These are phyloP conservation scores for Acacia melanoxylon DNA, from an alignment of 306 rosid genomes.

Conservation along the genomic window DNA sequence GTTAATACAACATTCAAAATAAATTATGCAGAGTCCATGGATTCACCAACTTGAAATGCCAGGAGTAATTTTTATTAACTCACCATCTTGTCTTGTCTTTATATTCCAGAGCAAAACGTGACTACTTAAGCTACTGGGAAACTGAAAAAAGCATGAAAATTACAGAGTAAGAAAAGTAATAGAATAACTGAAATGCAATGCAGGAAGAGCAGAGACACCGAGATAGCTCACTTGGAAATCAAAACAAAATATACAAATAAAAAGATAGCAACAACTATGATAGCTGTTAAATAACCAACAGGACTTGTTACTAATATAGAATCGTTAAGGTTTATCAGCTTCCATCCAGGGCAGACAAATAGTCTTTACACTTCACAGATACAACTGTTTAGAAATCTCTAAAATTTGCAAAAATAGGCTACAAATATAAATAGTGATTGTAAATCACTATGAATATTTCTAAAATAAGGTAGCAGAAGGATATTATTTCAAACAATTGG, in stretches of 20 bases:
- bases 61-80: background rate
- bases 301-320: background rate
- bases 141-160: background rate
- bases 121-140: background rate
- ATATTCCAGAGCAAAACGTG: background rate
- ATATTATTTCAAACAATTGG: background rate
- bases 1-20: background rate
- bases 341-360: background rate
- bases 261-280: background rate
- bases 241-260: background rate
- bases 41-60: background rate
- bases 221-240: background rate
- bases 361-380: background rate
- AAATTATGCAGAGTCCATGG: background rate
- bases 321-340: background rate
- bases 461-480: background rate
- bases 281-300: background rate
- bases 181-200: background rate
- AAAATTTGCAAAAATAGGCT: background rate
- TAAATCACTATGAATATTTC: background rate
- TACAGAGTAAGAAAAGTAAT: background rate
- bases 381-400: background rate
- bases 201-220: background rate
- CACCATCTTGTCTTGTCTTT: constrained; percentile 48
- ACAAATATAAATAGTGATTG: background rate